These are phyloP conservation scores for Coemansia sp. DNA, from an alignment of 192 early-diverging fungal genomes.

Conservation along the genomic window DNA sequence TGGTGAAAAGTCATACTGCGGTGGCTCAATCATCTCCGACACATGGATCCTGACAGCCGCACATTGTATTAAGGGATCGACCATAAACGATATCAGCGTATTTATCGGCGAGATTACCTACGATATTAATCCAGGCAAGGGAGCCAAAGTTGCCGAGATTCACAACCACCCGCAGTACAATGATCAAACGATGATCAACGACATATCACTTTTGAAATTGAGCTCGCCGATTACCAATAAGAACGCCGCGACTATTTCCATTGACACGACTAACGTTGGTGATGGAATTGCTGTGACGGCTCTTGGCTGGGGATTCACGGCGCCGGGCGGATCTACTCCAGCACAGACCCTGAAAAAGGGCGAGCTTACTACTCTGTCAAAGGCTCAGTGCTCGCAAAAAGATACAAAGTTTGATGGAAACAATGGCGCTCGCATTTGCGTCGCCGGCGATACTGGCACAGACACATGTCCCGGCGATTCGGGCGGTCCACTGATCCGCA, in stretches of 20 bases:
- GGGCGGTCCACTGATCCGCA: slow-evolving; percentile 55
- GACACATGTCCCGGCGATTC: slow-evolving; percentile 59
- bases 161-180: slow-evolving; percentile 57
- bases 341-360: slow-evolving; percentile 42
- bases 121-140: slow-evolving; percentile 35
- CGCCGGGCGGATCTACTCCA: slow-evolving; percentile 24
- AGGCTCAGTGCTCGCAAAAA: slow-evolving; percentile 37
- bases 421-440: slow-evolving; percentile 47
- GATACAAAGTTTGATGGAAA: slow-evolving; percentile 53
- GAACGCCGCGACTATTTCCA: slow-evolving; percentile 23
- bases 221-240: slow-evolving; percentile 11
- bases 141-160: slow-evolving; percentile 24
- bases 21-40: slow-evolving; percentile 51
- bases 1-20: slow-evolving; percentile 46
- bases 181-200: slow-evolving; percentile 50
- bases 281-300: slow-evolving; percentile 48
- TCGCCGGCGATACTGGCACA: slow-evolving; percentile 38
- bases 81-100: slow-evolving; percentile 23
- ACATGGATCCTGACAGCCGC: slow-evolving; percentile 58
- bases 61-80: slow-evolving; percentile 53
- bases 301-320: slow-evolving; percentile 55
- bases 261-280: slow-evolving; percentile 26
- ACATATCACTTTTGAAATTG: slow-evolving; percentile 53
- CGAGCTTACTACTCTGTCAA: slow-evolving; percentile 30
- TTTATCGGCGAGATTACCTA: slow-evolving; percentile 41